Base-by-base conservation (phyloP, 169 alveolate species). In the Plasmodium reichenowi region DNA sequence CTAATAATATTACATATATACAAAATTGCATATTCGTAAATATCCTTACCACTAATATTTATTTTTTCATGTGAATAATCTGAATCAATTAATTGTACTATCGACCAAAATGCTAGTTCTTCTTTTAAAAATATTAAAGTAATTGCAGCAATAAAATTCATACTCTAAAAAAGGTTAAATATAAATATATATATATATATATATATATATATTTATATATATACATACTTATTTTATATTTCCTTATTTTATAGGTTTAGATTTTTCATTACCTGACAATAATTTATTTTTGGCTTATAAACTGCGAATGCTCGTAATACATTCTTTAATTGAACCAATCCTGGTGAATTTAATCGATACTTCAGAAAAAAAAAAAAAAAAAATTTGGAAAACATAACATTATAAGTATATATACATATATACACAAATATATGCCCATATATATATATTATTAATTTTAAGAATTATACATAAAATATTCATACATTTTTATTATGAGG, bases 251-350 rank as follows among this genome's bases (percentile, higher is more conserved):
- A 15, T 17, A 32, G 4, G 6, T 32, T 32, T 3, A 32, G 43
- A 32, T 8, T 7, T 32, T 32, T 32, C 43, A 32, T 15, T 60
- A 89, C 93, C 70, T 95, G 97, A 88, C 98, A 95, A 76, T 96
- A 96, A 26, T 93, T 92, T 24, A 96, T 89, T 52, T 93, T 88
- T 20, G 98, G 98, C 74, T 92, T 93, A 59, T 94, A 94, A 48
- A 92, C 93, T 54, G 98, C 98, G 59, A 96, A 94, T 3, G 98
- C 97, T 17, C 76, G 93, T 93, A 96, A 71, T 13, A 96, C 97
- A 68, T 93, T 93, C 56, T 95, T 83, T 88, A 96, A 73, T 64
- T 85, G 89, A 52, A 70, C 72, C 38, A 94, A 72, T 20, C 96
- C 97, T 3, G 66, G 74, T 5, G 91, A 52, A 17, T 80, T 80